Percentiles rank a stretch among this genome's conserved stretches.
phyloP scores from a whole-genome alignment of 305 asterid species.

The Andrographis paniculata region DNA sequence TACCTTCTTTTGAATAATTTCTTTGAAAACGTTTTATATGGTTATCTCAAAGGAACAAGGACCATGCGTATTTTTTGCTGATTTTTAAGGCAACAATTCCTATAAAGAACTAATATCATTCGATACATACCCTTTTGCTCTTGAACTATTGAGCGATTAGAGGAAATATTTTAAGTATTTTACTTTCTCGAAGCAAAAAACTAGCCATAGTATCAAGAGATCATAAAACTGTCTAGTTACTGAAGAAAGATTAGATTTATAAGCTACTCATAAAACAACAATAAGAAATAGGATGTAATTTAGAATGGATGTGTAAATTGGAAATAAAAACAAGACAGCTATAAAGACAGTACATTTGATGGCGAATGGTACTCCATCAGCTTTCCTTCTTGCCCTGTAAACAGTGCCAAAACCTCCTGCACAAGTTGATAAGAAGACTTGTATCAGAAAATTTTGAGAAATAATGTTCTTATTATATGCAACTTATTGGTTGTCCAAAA shows the following conservation, averaged over 20 bases:
- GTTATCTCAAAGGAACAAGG: neutral
- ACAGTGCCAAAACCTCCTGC: slow-evolving; percentile 99
- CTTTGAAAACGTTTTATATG: too few species aligned
- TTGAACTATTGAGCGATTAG: slow-evolving; percentile 13
- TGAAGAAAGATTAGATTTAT: too few species aligned
- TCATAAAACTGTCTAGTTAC: neutral
- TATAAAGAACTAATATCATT: slow-evolving; percentile 7
- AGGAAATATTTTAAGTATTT: neutral
- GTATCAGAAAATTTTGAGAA: slow-evolving; percentile 16
- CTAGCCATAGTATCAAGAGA: neutral
- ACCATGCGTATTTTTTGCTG: neutral
- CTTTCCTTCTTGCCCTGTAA: slow-evolving; percentile 76
- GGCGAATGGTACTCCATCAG: slow-evolving; percentile 72
- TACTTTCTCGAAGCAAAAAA: neutral
- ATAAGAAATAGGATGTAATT: slow-evolving; percentile 11
- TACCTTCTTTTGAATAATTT: too few species aligned
- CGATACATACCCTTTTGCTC: slow-evolving; percentile 7
- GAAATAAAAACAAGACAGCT: slow-evolving; percentile 9
- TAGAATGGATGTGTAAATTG: slow-evolving; percentile 1
- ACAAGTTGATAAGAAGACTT: slow-evolving; percentile 18
- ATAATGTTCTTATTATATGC: slow-evolving; percentile 6
- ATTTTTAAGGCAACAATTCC: neutral
- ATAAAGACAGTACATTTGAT: slow-evolving; percentile 56
- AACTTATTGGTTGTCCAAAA: slow-evolving; percentile 12
- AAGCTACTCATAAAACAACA: slow-evolving; percentile 2